A percentile compares a stretch with the other conserved stretches of the same genome.
Evolutionary conservation across 345 rosid species (phyloP).

Genomic region (Clausena lansium): DNA sequence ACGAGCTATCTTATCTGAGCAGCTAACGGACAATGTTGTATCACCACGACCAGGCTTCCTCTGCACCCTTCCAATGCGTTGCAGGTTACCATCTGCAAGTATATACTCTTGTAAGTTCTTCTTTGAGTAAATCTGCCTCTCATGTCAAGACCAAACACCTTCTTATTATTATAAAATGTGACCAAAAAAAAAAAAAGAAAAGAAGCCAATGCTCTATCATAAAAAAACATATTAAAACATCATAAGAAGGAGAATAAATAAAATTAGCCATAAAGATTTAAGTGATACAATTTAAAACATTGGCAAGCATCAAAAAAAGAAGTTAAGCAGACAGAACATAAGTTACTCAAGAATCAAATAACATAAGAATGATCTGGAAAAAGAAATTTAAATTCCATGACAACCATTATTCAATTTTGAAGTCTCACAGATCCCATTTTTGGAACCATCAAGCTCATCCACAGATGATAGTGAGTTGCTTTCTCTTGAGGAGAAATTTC

Average conservation of each 20-base stretch:
- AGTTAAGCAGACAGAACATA: background rate
- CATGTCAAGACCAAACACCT: background rate
- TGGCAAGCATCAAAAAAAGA: background rate
- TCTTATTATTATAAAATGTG: background rate
- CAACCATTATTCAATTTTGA: constrained; percentile 24
- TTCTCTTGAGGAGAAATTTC: constrained; percentile 35
- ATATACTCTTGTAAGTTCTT: constrained; percentile 17
- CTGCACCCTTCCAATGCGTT: constrained; percentile 54
- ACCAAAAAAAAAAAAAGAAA: background rate
- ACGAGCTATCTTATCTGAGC: constrained; percentile 88
- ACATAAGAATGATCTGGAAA: background rate
- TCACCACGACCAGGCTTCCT: constrained; percentile 98
- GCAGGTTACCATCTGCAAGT: constrained; percentile 36
- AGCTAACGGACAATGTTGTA: constrained; percentile 82
- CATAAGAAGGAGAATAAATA: constrained; percentile 5
- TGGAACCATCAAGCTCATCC: constrained; percentile 17
- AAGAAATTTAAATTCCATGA: constrained; percentile 6
- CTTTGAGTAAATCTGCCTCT: constrained; percentile 1
- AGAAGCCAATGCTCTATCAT: background rate
- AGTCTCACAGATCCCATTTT: constrained; percentile 7
- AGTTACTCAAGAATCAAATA: background rate
- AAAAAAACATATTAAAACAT: background rate
- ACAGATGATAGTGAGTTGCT: constrained; percentile 10
- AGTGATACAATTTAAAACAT: background rate
- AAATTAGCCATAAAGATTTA: background rate